These are phyloP conservation scores for Saururus chinensis DNA, from an alignment of 164 flowering plant genomes.

Conservation along the genomic window DNA sequence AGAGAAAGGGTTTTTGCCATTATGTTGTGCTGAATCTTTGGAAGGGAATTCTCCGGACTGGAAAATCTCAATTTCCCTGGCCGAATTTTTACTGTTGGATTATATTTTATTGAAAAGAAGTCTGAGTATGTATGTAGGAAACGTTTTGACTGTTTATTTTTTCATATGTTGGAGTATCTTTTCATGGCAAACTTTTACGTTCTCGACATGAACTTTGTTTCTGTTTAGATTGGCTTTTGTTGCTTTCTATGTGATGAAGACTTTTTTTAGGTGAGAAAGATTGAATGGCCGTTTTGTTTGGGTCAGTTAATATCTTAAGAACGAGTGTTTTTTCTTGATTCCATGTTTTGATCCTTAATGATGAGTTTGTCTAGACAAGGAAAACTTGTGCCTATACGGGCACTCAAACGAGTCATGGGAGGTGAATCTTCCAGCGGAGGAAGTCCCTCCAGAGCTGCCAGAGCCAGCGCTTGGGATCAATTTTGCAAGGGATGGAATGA, in stretches of 20 bases:
- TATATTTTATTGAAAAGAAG: no score
- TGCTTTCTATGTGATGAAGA: not conserved
- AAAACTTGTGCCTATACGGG: slow-evolving; percentile 82
- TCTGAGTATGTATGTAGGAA: no score
- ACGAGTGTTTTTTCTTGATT: not conserved
- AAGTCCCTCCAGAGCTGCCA: slow-evolving; percentile 93
- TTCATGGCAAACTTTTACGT: not conserved
- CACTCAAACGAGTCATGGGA: slow-evolving; percentile 82
- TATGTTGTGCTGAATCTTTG: not conserved
- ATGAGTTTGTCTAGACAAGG: slow-evolving; percentile 45
- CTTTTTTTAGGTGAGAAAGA: no score
- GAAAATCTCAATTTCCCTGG: not conserved
- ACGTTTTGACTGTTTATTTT: no score
- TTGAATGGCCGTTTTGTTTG: no score
- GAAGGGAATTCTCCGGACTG: not conserved
- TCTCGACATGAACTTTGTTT: not conserved
- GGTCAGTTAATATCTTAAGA: not conserved
- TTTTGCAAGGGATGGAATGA: slow-evolving; percentile 96
- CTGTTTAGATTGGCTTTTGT: slow-evolving; percentile 1
- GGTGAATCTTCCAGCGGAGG: slow-evolving; percentile 86
- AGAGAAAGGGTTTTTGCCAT: not conserved
- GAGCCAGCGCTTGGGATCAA: slow-evolving; percentile 95
- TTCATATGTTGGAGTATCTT: no score
- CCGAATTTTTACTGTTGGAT: no score
- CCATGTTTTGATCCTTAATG: not conserved